A percentile compares a stretch with the other conserved stretches of the same genome.
Evolutionary conservation across 768 basidiomycete genomes (phyloP).

Genomic region (Trametes cubensis): DNA sequence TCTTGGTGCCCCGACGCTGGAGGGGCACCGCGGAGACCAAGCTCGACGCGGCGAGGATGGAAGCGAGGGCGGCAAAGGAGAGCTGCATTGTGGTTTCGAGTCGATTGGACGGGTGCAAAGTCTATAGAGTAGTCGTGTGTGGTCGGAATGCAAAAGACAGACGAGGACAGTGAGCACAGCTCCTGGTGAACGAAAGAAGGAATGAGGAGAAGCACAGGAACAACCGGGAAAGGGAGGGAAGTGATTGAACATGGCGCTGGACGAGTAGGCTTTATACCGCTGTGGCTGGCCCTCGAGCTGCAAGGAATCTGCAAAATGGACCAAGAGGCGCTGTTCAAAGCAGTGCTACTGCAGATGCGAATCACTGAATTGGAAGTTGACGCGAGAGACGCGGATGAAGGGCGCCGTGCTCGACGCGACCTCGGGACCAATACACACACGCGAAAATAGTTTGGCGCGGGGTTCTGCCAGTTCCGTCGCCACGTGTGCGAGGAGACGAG

Average conservation of each 20-base stretch:
- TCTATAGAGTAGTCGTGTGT: not conserved
- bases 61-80: conserved; percentile 8
- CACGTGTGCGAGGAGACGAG: not conserved
- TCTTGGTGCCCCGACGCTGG: conserved; percentile 16
- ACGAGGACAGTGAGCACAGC: conserved; percentile 18
- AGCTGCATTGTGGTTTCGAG: conserved; percentile 11
- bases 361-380: not conserved
- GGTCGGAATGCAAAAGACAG: not conserved
- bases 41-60: conserved; percentile 14
- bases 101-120: not conserved
- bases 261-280: conserved; percentile 4
- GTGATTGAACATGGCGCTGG: conserved; percentile 1
- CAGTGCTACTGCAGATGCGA: not conserved
- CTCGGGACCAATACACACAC: too few species aligned
- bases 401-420: too few species aligned
- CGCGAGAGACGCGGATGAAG: too few species aligned
- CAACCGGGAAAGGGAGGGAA: conserved; percentile 9
- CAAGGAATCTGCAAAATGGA: not conserved
- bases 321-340: not conserved
- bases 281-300: too few species aligned
- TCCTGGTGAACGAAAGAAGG: conserved; percentile 10
- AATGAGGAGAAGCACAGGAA: conserved; percentile 3
- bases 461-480: not conserved
- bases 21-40: conserved; percentile 15
- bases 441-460: too few species aligned